These are phyloP conservation scores for Phragmites australis DNA, from an alignment of 176 grass and related monocot genomes.

Conservation along the genomic window DNA sequence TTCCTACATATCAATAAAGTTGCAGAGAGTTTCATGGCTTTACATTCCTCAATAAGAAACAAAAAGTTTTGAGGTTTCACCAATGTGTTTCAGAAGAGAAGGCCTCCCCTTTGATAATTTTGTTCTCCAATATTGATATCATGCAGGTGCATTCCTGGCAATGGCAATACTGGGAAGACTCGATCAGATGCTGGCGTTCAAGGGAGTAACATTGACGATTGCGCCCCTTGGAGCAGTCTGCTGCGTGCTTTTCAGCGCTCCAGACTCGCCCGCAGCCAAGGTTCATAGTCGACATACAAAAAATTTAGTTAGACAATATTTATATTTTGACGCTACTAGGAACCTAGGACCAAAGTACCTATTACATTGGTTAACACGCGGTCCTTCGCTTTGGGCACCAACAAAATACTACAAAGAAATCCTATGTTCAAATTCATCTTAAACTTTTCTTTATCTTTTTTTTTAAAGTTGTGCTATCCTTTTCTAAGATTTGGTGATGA, in stretches of 20 bases:
- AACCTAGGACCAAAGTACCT: background rate
- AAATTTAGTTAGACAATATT: background rate
- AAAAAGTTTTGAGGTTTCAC: background rate
- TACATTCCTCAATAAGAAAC: background rate
- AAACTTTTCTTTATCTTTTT: background rate
- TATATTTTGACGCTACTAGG: background rate
- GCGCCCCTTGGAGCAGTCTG: constrained; percentile 90
- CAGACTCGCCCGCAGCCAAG: constrained; percentile 68
- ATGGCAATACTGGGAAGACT: constrained; percentile 81
- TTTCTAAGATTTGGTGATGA: background rate
- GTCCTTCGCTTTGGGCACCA: background rate
- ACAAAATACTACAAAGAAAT: background rate
- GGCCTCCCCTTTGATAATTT: background rate
- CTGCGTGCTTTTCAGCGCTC: constrained; percentile 71
- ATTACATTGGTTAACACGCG: background rate
- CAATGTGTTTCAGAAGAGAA: background rate
- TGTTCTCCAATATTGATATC: background rate
- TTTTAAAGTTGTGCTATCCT: background rate
- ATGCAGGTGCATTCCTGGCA: constrained; percentile 79
- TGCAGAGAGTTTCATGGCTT: background rate
- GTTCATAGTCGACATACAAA: constrained; percentile 31
- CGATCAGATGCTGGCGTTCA: constrained; percentile 75
- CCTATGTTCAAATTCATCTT: background rate
- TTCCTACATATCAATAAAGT: background rate
- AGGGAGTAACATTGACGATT: constrained; percentile 69